Evolutionary conservation across 345 rosid species (phyloP).

Genomic region (Gossypium stocksii): DNA sequence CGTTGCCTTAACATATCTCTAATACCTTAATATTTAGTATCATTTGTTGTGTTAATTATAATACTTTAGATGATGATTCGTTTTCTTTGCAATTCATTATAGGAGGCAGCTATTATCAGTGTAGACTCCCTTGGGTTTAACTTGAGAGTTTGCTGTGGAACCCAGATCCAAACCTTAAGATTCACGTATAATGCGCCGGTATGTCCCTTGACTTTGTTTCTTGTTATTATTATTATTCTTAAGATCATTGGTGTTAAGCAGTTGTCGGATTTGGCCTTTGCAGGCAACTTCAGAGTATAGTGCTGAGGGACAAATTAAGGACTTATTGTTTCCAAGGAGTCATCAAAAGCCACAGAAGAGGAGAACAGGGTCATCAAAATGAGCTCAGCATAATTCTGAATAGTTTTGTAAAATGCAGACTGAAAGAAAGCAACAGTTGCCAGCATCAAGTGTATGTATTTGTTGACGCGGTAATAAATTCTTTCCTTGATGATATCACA

Average conservation of each 20-base stretch:
- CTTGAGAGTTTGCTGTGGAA: constrained; percentile 83
- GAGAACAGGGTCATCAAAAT: constrained; percentile 42
- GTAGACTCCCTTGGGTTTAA: constrained; percentile 84
- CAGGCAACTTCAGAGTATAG: constrained; percentile 78
- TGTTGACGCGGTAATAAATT: constrained; percentile 6
- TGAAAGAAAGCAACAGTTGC: background rate
- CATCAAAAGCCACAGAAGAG: constrained; percentile 27
- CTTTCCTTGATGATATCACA: background rate
- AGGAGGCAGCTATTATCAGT: constrained; percentile 68
- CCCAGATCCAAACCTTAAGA: constrained; percentile 74
- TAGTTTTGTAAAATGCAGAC: constrained; percentile 18
- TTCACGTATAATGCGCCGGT: constrained; percentile 57
- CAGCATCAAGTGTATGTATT: constrained; percentile 10
- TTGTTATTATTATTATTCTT: background rate
- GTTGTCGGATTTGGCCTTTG: constrained; percentile 10
- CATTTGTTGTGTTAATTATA: background rate
- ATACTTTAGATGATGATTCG: background rate
- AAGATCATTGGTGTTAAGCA: background rate
- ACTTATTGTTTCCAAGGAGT: constrained; percentile 57
- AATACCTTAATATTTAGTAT: background rate
- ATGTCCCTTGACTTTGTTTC: constrained; percentile 10
- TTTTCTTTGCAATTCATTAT: constrained; percentile 14
- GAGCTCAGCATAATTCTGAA: constrained; percentile 21
- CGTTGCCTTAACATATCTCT: background rate
- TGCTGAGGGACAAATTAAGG: constrained; percentile 70